Base-by-base conservation (phyloP, 352 stramenopile genomes). In the Globisporangium megalacanthum region DNA sequence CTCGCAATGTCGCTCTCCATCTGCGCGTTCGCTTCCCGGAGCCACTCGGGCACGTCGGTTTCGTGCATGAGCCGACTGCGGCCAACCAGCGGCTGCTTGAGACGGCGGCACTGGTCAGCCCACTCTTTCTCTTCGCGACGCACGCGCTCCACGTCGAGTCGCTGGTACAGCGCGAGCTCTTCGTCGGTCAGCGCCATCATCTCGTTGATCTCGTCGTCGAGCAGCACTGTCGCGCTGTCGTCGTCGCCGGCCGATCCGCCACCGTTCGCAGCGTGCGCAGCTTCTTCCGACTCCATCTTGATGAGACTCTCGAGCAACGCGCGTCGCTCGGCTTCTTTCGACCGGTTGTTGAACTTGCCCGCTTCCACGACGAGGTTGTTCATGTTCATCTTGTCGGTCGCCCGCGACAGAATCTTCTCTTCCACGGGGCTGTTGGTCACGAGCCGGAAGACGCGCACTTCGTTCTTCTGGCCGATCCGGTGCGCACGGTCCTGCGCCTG, bases 371-470 rank as follows among this genome's bases (percentile, higher is more conserved):
- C 85, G 45, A 94, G 73, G 52, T 94, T 94, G 71, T 96, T 94
- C 83, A 96, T 94, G 66, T 93, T 94, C 80, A 96, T 90, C 70
- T 96, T 96, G 69, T 95, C 81, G 0, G 86, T 95, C 33, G 86
- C 86, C 51, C 84, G 80, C 33, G 81, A 82, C 3, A 96, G 55
- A 47, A 96, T 96, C 56, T 94, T 92, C 57, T 94, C 83, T 54
- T 96, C 86, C n/a, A 94, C 85, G 0, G 86, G 83, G 51, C 72
- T 89, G 59, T 93, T 95, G 0, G 85, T 94, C 19, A 96, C 79
- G 1, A 96, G 70, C 7, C 86, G 74, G 53, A 94, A 96, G 0
- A 96, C 82, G 36, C 84, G 83, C 46, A 96, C 86, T 71, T 96
- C 84, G 58, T 95, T 95, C 70, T 93, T 96, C 60, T 95, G 85